Conservation (phyloP, 2,329 filamentous ascomycete genomes). For the Colletotrichum lentis region DNA sequence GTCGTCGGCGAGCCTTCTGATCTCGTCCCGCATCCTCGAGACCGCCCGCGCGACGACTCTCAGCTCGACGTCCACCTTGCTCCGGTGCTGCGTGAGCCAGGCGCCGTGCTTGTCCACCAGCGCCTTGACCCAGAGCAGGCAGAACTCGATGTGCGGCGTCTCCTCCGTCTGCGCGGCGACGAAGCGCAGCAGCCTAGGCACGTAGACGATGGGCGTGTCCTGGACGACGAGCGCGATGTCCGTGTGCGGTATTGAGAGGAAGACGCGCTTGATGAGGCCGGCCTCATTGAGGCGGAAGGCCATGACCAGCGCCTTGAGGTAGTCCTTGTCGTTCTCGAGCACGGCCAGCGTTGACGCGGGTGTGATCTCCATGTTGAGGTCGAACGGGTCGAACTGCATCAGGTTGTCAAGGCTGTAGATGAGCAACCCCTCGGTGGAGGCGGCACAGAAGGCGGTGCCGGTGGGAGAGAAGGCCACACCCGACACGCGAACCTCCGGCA, state of each 20-base stretch:
- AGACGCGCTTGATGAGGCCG: conserved; percentile 82
- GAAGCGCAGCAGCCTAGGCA: conserved; percentile 84
- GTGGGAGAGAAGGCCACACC: conserved; percentile 88
- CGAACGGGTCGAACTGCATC: conserved; percentile 92
- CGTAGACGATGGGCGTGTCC: conserved; percentile 83
- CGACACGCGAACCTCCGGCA: conserved; percentile 84
- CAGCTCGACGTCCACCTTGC: conserved; percentile 83
- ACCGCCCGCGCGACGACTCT: conserved; percentile 84
- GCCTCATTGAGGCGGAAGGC: conserved; percentile 93
- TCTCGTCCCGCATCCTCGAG: conserved; percentile 79
- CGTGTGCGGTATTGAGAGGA: conserved; percentile 78
- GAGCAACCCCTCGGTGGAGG: conserved; percentile 90
- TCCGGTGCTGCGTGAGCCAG: conserved; percentile 82
- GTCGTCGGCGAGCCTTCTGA: conserved; percentile 83
- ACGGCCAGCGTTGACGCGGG: conserved; percentile 81
- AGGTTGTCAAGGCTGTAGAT: conserved; percentile 90
- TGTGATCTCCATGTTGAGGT: conserved; percentile 93
- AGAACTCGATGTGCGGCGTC: conserved; percentile 93
- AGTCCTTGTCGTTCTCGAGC: conserved; percentile 75
- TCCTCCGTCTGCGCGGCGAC: conserved; percentile 88
- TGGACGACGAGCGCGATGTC: conserved; percentile 82
- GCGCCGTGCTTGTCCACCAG: conserved; percentile 82
- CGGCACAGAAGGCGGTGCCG: conserved; percentile 90
- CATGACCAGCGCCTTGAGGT: conserved; percentile 94
- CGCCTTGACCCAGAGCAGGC: conserved; percentile 89